Evolutionary conservation across 805 yeast species (phyloP), one percentile per base, ranked within the genome.

Genomic region (Ogataea ganodermae): DNA sequence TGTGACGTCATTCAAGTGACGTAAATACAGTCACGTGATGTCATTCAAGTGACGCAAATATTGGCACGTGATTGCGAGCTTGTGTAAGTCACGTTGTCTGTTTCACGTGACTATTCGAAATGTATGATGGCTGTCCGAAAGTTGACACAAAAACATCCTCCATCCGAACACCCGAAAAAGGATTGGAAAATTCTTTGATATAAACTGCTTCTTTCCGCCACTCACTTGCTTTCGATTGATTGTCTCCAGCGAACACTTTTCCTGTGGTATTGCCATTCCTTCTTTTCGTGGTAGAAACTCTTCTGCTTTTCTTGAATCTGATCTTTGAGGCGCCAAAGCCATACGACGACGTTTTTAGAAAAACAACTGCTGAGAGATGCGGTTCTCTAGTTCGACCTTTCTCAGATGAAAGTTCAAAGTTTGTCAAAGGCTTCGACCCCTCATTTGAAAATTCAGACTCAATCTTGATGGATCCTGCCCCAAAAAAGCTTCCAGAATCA

Each of bases 101-200:
- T n/a, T n/a, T 27, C 31, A 27, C 31, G 31, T 27, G 31, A 27
- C 10, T 30, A 6, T 30, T 9, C n/a, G n/a, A n/a, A n/a, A n/a
- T n/a, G 17, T 4, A 6, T 30, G 6, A 30, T 6, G 17, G 14
- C 13, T 14, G 5, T 30, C 17, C 17, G 18, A 30, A n/a, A 3
- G 17, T 4, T n/a, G 30, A 32, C 16, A 48, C 35, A 44, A 38
- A 52, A 9, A 52, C 55, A 37, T 52, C 55, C 23, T 52, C 55
- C 41, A 52, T 52, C 3, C 35, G 39, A 2, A 44, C 55, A 5
- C 39, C 35, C n/a, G 55, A 48, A 20, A 52, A 46, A 8, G 55
- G 55, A 9, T 46, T 46, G 6, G 42, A 35, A 30, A 52, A 52
- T 17, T 20, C 28, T 23, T 44, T 35, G 14, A 35, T 48, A 20